A percentile compares a stretch with the other conserved stretches of the same genome.
These are phyloP conservation scores for Martensiomyces pterosporus DNA, from an alignment of 192 early-diverging fungal genomes.

Conservation along the genomic window DNA sequence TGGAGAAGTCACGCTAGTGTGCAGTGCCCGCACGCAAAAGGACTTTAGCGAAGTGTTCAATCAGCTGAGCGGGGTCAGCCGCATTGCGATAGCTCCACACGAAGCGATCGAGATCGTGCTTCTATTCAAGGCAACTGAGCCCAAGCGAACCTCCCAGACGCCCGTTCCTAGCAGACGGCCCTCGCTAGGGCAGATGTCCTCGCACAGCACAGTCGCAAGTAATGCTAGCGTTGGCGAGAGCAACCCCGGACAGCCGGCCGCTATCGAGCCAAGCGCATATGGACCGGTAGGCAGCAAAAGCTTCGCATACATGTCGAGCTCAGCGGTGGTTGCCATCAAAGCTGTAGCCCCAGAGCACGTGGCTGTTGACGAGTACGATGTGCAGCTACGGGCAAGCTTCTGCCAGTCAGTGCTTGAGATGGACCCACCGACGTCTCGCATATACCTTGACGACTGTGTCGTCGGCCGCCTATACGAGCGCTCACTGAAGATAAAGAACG, in stretches of 20 bases:
- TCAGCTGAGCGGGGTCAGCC: conserved; percentile 76
- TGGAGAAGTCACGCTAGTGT: conserved; percentile 20
- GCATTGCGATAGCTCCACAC: conserved; percentile 60
- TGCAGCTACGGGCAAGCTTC: conserved; percentile 78
- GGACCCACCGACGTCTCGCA: conserved; percentile 87
- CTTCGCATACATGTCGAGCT: conserved; percentile 8
- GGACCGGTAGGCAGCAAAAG: too few species aligned
- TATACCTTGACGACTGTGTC: conserved; percentile 93
- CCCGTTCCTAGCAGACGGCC: conserved; percentile 7
- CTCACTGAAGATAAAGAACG: conserved; percentile 84
- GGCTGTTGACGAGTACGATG: conserved; percentile 58
- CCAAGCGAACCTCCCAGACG: neutral
- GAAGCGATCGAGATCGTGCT: conserved; percentile 73
- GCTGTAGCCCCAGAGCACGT: too few species aligned
- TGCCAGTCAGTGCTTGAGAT: conserved; percentile 90
- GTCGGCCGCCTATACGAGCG: conserved; percentile 84
- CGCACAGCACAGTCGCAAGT: too few species aligned
- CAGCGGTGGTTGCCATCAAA: conserved; percentile 2
- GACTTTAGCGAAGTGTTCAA: conserved; percentile 93
- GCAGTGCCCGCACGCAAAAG: conserved; percentile 25
- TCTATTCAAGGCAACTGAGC: conserved; percentile 54
- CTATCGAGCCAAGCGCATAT: conserved; percentile 11
- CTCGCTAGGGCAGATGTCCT: conserved; percentile 2
- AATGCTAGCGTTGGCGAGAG: too few species aligned
- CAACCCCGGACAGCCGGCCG: neutral